Evolutionary conservation across 495 filamentous ascomycete genomes (phyloP).

Genomic region (Xylaria palmicola): DNA sequence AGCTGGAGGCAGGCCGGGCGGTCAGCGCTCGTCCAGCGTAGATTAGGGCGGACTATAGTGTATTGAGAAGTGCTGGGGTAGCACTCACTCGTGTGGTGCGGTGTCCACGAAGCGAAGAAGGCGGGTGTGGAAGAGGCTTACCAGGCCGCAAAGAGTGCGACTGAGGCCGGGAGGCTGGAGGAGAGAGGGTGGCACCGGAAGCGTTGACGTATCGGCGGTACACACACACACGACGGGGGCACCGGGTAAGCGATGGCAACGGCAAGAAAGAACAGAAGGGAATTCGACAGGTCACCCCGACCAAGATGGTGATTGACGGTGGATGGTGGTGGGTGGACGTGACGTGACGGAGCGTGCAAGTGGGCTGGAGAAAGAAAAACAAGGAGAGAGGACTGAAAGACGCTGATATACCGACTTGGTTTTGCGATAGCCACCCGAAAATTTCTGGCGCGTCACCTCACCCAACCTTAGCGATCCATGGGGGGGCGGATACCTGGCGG

Average conservation of each 20-base stretch:
- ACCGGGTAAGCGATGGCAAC: slow-evolving; percentile 4
- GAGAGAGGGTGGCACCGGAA: background rate
- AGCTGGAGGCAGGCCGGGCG: background rate
- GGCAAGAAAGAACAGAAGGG: slow-evolving; percentile 38
- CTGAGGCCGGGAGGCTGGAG: background rate
- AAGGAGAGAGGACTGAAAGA: slow-evolving; percentile 34
- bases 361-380: slow-evolving; percentile 30
- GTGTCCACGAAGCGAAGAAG: background rate
- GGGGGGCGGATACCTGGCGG: no score
- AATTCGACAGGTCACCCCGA: slow-evolving; percentile 37
- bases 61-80: no score
- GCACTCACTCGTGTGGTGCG: no score
- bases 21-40: no score
- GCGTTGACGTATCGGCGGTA: background rate
- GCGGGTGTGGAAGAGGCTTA: background rate
- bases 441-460: no score
- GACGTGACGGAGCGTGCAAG: slow-evolving; percentile 34
- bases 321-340: slow-evolving; percentile 33
- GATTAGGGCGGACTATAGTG: no score
- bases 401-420: background rate
- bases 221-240: slow-evolving; percentile 8
- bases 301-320: slow-evolving; percentile 33
- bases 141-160: background rate
- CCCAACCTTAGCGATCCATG: no score
- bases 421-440: background rate